Base-by-base conservation (phyloP, 208 protist species). In the Phytomonas francai region DNA sequence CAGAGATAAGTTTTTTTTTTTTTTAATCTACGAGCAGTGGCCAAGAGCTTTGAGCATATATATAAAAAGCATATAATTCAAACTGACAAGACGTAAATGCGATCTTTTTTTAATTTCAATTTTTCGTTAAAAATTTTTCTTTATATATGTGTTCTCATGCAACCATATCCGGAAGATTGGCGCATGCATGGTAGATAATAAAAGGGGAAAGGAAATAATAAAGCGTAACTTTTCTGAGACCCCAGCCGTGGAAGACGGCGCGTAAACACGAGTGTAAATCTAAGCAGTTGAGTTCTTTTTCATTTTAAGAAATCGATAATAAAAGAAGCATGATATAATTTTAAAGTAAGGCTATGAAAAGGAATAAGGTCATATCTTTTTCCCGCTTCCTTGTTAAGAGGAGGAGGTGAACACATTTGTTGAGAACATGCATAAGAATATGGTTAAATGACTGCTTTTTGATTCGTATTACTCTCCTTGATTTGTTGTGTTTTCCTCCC, bases 71-170 rank as follows among this genome's bases (percentile, higher is more conserved):
- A 2, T 14, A 45, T 14, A 45, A 45, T 2, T 14, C 39, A 45
- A 45, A 45, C 6, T 11, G 2, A 45, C 39, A 45, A 45, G 39
- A 45, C 39, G 39, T 45, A 28, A 34, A n/a, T 59, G 29, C 42
- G 25, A n/a, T 67, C 66, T 62, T 28, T 62, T 56, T 25, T 67
- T 65, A 65, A 31, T 4, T 45, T 65, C 59, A 65, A n/a, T 32
- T 63, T 61, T 61, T 28, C 32, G 33, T 62, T 22, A 51, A 57
- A 31, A 22, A 57, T 12, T 32, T 29, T 32, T 28, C n/a, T 27
- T 39, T 34, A n/a, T 51, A 19, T 25, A 49, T 45, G 19, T 45
- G 39, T 45, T 45, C 39, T 45, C 19, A 45, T 45, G 39, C 8
- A 11, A 45, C 11, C 1, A 45, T 45, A 45, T 45, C 9, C 39